Evolutionary conservation across 2,329 filamentous ascomycete species (phyloP).

Genomic region (Pestalotiopsis sp.): DNA sequence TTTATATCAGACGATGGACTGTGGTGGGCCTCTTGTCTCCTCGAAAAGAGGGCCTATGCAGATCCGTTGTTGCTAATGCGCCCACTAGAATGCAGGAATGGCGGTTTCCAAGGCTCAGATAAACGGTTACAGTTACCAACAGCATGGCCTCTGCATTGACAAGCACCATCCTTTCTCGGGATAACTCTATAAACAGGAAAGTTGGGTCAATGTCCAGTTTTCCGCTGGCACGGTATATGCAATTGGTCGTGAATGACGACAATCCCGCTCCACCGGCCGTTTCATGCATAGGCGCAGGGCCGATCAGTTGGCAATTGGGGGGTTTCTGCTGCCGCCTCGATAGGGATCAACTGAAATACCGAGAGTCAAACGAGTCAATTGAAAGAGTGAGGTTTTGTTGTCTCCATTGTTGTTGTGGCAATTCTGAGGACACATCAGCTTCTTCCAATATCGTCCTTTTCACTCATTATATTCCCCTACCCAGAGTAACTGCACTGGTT

Average conservation of each 20-base stretch:
- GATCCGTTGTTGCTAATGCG: background rate
- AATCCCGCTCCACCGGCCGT: constrained; percentile 17
- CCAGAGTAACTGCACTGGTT: background rate
- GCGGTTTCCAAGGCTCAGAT: background rate
- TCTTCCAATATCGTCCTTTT: background rate
- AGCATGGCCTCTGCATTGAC: background rate
- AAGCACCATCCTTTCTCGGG: background rate
- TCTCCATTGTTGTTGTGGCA: background rate
- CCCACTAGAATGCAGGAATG: background rate
- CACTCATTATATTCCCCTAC: background rate
- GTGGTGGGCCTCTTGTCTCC: background rate
- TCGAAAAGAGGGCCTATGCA: background rate
- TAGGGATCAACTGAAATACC: background rate
- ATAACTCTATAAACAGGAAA: constrained; percentile 4
- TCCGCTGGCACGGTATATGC: background rate
- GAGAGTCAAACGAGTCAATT: background rate
- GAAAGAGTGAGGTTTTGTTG: background rate
- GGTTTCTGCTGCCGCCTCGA: background rate
- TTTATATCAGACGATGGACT: background rate
- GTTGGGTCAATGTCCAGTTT: constrained; percentile 11
- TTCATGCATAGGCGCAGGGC: constrained; percentile 14
- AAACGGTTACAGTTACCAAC: background rate
- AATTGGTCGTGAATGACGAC: constrained; percentile 29
- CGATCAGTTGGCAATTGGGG: background rate
- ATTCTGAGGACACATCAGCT: background rate